phyloP scores from a whole-genome alignment of 306 rosid species.

The Mimosa pudica region DNA sequence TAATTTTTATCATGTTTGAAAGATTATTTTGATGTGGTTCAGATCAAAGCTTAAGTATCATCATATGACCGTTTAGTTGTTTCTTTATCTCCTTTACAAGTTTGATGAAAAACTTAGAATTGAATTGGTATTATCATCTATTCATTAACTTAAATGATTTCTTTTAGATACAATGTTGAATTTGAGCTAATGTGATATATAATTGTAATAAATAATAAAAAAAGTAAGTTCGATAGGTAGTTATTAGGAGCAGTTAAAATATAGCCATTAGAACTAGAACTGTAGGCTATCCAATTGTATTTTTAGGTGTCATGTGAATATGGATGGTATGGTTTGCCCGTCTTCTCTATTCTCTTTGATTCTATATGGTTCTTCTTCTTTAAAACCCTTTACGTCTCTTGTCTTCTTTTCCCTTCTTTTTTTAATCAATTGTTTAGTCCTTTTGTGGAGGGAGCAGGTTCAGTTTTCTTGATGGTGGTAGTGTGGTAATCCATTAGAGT shows the following conservation, averaged over 20 bases:
- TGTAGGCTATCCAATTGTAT: too few relatives aligned
- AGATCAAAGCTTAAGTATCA: background rate
- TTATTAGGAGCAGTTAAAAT: too few relatives aligned
- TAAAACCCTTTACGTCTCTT: too few relatives aligned
- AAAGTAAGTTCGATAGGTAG: too few relatives aligned
- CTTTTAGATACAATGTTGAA: background rate
- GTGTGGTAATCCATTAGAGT: background rate
- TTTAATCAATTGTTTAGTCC: too few relatives aligned
- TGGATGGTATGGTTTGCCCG: too few relatives aligned
- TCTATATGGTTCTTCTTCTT: too few relatives aligned
- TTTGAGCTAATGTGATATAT: background rate
- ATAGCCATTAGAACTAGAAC: too few relatives aligned
- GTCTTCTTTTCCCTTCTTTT: background rate
- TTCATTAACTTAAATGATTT: background rate
- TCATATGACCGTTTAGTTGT: background rate
- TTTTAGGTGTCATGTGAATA: too few relatives aligned
- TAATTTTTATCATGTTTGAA: background rate
- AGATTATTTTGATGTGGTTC: background rate
- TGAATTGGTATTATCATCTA: constrained; percentile 4
- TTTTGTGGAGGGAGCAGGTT: background rate
- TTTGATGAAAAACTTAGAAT: background rate
- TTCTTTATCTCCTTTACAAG: background rate
- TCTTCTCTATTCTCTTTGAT: too few relatives aligned
- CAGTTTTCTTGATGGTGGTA: background rate
- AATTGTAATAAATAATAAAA: too few relatives aligned